Evolutionary conservation across 116 monocot species (phyloP).

Genomic region (Trichopus zeylanicus): DNA sequence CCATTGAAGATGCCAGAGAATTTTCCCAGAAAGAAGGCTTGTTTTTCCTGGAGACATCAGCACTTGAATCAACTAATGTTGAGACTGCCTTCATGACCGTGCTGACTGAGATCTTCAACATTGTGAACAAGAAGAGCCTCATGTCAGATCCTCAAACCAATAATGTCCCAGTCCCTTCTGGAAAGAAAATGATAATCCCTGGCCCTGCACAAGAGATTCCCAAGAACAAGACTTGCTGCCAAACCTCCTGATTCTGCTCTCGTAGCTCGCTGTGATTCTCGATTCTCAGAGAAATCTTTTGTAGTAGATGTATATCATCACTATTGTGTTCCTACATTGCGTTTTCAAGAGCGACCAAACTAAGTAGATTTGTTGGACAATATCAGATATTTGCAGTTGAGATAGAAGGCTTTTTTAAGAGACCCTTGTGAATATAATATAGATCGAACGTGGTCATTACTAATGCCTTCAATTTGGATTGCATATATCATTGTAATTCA

Average conservation of each 20-base stretch:
- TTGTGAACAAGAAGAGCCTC: conserved; percentile 10
- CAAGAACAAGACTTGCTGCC: conserved; percentile 12
- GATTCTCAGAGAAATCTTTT: too few species aligned
- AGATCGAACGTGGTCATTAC: too few species aligned
- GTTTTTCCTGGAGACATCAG: conserved; percentile 16
- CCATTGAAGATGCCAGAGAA: conserved; percentile 12
- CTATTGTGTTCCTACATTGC: too few species aligned
- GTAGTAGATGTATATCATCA: not conserved
- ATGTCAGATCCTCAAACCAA: not conserved
- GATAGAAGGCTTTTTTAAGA: too few species aligned
- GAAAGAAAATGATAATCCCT: conserved; percentile 12
- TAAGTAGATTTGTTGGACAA: too few species aligned
- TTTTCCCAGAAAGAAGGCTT: conserved; percentile 12
- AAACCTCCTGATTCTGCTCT: not conserved
- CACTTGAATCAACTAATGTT: conserved; percentile 9
- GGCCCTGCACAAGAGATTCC: conserved; percentile 15
- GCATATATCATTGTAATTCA: too few species aligned
- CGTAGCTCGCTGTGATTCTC: not conserved
- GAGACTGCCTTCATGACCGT: conserved; percentile 11
- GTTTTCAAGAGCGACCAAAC: too few species aligned
- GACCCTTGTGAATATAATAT: too few species aligned
- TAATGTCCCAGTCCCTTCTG: not conserved
- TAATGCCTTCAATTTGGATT: too few species aligned
- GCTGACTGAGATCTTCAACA: conserved; percentile 13
- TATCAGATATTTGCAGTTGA: not conserved